Base-by-base conservation (phyloP, 2,329 filamentous ascomycete species). In the Fusarium nanum region DNA sequence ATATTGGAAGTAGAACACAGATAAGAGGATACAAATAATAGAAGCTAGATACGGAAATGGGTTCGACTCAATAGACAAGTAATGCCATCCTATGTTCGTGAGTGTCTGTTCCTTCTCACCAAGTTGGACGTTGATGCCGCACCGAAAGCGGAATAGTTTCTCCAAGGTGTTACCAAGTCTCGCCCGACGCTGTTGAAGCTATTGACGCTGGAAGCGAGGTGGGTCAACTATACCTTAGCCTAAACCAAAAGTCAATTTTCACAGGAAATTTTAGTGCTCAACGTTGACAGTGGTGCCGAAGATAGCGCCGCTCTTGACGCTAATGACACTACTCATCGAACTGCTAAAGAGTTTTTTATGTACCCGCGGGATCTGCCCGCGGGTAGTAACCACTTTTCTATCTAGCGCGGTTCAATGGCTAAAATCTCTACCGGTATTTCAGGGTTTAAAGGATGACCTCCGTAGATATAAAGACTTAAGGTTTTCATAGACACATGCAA, bases 51-150 rank as follows among this genome's bases (percentile, higher is more conserved):
- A 34, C 1, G 9, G 32, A 37, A 11, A 37, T 18, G 9, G 0
- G 16, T 18, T 37, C 16, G 10, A 6, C 32, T 11, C 32, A 6
- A 9, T 3, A 18, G 32, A 37, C 6, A 37, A 18, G 16, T 37
- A 37, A n/a, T 37, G 1, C 9, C 9, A 37, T 37, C 0, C 11
- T 3, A 11, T 37, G 5, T 3, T n/a, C 4, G n/a, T 11, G 9
- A 37, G 16, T 11, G 2, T 0, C 9, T 3, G 11, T n/a, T 37
- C 18, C 34, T 37, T 37, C n/a, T 5, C 34, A 18, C 9, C 5
- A 37, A n/a, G 9, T 37, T 37, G 2, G 34, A n/a, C 34, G 9
- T 37, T 37, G 18, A 37, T 37, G 18, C 34, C 34, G 18, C 5
- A 1, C 34, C 34, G 34, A 37, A 37, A 37, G 34, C 18, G 9